These are phyloP conservation scores for Collybiopsis confluens DNA, from an alignment of 768 basidiomycete species.

Conservation along the genomic window DNA sequence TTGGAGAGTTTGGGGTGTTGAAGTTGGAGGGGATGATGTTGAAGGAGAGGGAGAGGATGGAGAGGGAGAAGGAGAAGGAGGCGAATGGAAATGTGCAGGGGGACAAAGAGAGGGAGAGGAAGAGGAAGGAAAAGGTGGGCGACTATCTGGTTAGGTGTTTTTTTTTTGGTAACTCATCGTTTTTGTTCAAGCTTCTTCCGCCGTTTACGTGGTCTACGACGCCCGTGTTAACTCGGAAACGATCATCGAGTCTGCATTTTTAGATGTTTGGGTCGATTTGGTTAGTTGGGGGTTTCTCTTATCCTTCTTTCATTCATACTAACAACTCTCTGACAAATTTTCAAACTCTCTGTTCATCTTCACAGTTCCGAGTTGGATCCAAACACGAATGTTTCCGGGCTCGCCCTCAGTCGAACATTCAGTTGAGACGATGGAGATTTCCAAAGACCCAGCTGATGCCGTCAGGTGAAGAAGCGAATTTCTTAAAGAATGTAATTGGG, in stretches of 20 bases:
- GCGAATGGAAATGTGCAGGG: neutral
- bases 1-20: neutral
- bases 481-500: conserved; percentile 68
- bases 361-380: neutral
- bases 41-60: neutral
- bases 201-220: conserved; percentile 93
- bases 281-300: conserved; percentile 36
- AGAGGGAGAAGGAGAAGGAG: neutral
- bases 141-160: neutral
- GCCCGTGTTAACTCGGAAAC: conserved; percentile 65
- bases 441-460: neutral
- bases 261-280: conserved; percentile 82
- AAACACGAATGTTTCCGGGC: neutral
- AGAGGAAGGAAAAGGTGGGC: conserved; percentile 68
- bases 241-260: conserved; percentile 84
- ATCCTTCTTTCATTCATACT: no score
- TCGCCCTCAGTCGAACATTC: neutral
- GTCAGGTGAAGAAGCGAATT: neutral
- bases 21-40: neutral
- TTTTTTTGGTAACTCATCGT: neutral
- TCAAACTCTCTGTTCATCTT: no score
- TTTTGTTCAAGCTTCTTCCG: conserved; percentile 30
- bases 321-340: no score
- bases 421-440: neutral
- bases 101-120: conserved; percentile 30